phyloP scores from a whole-genome alignment of 2,329 filamentous ascomycete species.

The Colletotrichum limetticola region DNA sequence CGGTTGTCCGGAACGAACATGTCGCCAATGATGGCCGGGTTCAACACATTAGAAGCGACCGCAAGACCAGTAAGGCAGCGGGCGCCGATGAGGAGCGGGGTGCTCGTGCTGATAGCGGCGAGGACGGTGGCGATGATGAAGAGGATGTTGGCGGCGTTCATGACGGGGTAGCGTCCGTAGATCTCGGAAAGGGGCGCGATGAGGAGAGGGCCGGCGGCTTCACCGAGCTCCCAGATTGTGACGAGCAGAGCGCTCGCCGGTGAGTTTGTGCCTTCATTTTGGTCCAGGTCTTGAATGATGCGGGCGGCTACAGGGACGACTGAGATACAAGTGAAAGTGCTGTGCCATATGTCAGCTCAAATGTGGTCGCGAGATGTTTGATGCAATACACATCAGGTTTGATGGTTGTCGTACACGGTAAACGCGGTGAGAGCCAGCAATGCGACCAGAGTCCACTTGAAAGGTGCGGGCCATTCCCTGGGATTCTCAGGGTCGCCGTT shows the following conservation, averaged over 20 bases:
- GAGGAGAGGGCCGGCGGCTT: conserved; percentile 68
- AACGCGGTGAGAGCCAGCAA: conserved; percentile 66
- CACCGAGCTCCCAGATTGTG: conserved; percentile 77
- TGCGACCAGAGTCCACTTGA: conserved; percentile 65
- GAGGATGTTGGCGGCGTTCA: conserved; percentile 62
- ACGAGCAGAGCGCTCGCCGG: conserved; percentile 70
- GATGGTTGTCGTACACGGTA: conserved; percentile 56
- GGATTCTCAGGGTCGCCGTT: conserved; percentile 52
- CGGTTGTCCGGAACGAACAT: conserved; percentile 68
- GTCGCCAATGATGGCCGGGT: conserved; percentile 72
- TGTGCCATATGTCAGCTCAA: conserved; percentile 37
- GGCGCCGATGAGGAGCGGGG: conserved; percentile 61
- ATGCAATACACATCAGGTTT: background rate
- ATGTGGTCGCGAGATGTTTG: background rate
- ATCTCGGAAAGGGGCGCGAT: conserved; percentile 73
- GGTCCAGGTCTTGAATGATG: conserved; percentile 60
- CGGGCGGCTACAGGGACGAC: conserved; percentile 63
- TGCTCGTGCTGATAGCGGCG: conserved; percentile 56
- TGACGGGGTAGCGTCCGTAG: conserved; percentile 64
- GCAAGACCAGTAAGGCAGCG: conserved; percentile 70
- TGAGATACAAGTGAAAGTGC: conserved; percentile 68
- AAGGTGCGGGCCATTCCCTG: conserved; percentile 60
- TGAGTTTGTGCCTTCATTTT: conserved; percentile 48
- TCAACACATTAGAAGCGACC: conserved; percentile 72
- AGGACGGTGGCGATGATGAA: conserved; percentile 61